phyloP scores from a whole-genome alignment of 805 yeast genomes.

The Wickerhamomyces subpelliculosus region DNA sequence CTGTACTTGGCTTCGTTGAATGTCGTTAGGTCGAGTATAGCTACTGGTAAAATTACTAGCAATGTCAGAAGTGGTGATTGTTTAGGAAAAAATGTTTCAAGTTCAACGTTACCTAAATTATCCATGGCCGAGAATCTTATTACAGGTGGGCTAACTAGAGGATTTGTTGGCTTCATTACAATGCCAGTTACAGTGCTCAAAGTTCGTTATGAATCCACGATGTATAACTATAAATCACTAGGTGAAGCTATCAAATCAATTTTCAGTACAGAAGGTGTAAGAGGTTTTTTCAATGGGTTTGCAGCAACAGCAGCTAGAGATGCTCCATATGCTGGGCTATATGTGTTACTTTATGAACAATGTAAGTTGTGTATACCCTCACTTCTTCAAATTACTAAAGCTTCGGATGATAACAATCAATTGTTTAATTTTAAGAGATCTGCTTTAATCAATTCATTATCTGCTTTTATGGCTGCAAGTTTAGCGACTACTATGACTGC shows the following conservation, averaged over 20 bases:
- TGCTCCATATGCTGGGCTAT: constrained; percentile 94
- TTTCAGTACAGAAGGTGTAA: constrained; percentile 41
- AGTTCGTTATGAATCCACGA: constrained; percentile 79
- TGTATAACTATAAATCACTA: constrained; percentile 64
- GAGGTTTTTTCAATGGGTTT: constrained; percentile 81
- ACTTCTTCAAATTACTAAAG: constrained; percentile 16
- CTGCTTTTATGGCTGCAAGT: constrained; percentile 78
- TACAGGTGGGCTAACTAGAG: constrained; percentile 76
- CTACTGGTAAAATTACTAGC: constrained; percentile 21
- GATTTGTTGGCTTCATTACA: constrained; percentile 74
- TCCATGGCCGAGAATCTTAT: constrained; percentile 60
- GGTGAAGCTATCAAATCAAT: constrained; percentile 53
- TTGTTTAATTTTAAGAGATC: constrained; percentile 31
- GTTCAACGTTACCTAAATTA: constrained; percentile 61
- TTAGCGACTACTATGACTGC: constrained; percentile 82
- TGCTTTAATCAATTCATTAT: constrained; percentile 56
- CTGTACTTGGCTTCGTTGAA: constrained; percentile 74
- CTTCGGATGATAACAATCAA: constrained; percentile 13
- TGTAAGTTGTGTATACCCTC: constrained; percentile 52
- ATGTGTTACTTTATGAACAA: constrained; percentile 78
- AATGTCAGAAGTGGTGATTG: neutral
- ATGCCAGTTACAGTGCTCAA: constrained; percentile 94
- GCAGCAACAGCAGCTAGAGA: constrained; percentile 85
- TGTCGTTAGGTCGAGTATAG: constrained; percentile 44
- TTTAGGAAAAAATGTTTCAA: constrained; percentile 3